Evolutionary conservation across 2,329 filamentous ascomycete species (phyloP).

Genomic region (Colletotrichum tamarilloi): DNA sequence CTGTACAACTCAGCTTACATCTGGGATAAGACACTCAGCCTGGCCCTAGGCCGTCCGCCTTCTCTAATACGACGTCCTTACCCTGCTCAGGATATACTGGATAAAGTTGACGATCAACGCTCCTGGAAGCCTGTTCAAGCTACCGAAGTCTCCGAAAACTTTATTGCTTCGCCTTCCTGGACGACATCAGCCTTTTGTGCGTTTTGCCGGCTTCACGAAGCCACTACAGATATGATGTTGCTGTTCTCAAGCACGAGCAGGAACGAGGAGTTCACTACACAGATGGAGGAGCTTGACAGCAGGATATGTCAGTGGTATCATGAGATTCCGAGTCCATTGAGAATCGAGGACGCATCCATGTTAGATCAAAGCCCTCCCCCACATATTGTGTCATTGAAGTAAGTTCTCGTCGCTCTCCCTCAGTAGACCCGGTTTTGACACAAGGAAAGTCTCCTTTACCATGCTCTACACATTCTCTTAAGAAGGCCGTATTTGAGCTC

Average conservation of each 20-base stretch:
- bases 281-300: constrained; percentile 22
- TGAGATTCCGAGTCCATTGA: not conserved
- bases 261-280: constrained; percentile 5
- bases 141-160: constrained; percentile 13
- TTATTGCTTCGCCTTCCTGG: constrained; percentile 2
- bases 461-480: constrained; percentile 34
- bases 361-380: constrained; percentile 30
- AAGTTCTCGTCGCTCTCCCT: not conserved
- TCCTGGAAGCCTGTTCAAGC: constrained; percentile 33
- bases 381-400: constrained; percentile 36
- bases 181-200: constrained; percentile 34
- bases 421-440: no score
- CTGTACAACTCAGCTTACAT: constrained; percentile 39
- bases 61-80: constrained; percentile 26
- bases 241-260: constrained; percentile 27
- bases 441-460: constrained; percentile 29
- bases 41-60: constrained; percentile 36
- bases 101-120: constrained; percentile 35
- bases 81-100: constrained; percentile 28
- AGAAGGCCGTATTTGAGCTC: constrained; percentile 21
- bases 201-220: constrained; percentile 34
- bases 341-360: not conserved
- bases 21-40: constrained; percentile 40
- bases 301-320: constrained; percentile 29
- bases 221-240: constrained; percentile 38